These are phyloP conservation scores for Daldinia bambusicola DNA, from an alignment of 495 filamentous ascomycete genomes.

Conservation along the genomic window DNA sequence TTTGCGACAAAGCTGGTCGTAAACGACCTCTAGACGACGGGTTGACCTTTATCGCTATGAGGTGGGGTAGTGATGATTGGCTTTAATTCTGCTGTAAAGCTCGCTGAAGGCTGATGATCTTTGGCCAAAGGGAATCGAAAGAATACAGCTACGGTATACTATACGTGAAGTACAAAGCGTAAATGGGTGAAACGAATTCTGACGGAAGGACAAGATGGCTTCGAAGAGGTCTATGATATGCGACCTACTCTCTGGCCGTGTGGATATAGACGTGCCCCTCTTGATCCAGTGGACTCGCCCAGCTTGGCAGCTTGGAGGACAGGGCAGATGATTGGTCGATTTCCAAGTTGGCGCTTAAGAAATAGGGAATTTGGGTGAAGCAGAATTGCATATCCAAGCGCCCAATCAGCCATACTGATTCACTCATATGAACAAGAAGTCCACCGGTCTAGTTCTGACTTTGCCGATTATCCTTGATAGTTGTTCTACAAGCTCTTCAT, in stretches of 20 bases:
- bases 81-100: slow-evolving; percentile 23
- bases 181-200: slow-evolving; percentile 35
- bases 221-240: slow-evolving; percentile 43
- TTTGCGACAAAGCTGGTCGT: slow-evolving; percentile 26
- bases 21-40: slow-evolving; percentile 6
- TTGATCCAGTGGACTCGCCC: slow-evolving; percentile 28
- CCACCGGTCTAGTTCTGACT: not conserved
- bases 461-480: slow-evolving; percentile 29
- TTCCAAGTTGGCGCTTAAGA: slow-evolving; percentile 39
- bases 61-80: slow-evolving; percentile 43
- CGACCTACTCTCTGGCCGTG: slow-evolving; percentile 36
- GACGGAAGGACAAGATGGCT: slow-evolving; percentile 30
- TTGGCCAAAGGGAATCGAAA: slow-evolving; percentile 15
- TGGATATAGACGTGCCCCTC: slow-evolving; percentile 15
- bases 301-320: slow-evolving; percentile 33
- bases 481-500: slow-evolving; percentile 1
- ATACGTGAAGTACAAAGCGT: slow-evolving; percentile 24
- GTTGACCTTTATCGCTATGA: slow-evolving; percentile 17
- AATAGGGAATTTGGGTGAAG: slow-evolving; percentile 43
- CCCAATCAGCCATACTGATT: slow-evolving; percentile 40
- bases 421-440: slow-evolving; percentile 22
- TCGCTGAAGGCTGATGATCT: slow-evolving; percentile 23
- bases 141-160: slow-evolving; percentile 19
- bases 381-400: slow-evolving; percentile 37
- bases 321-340: slow-evolving; percentile 35